phyloP scores from a whole-genome alignment of 2,329 filamentous ascomycete species.

The Rutstroemia sp. region DNA sequence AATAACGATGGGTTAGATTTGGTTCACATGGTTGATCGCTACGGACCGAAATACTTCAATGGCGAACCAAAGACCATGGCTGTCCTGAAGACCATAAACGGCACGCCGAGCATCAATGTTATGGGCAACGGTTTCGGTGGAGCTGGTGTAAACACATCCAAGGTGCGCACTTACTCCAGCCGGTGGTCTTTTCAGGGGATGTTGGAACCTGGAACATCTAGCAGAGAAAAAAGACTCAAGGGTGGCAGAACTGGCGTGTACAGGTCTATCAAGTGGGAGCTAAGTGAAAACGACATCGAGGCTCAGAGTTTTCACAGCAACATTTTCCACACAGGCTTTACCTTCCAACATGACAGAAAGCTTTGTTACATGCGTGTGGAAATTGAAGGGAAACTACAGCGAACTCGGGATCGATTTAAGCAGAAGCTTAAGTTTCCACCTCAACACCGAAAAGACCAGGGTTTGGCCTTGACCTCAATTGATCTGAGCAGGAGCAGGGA shows the following conservation, averaged over 20 bases:
- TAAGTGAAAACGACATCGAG: neutral
- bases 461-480: neutral
- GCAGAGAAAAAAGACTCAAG: neutral
- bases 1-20: neutral
- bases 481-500: neutral
- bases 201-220: neutral
- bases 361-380: neutral
- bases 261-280: neutral
- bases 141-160: neutral
- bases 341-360: neutral
- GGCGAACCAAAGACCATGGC: neutral
- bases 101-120: neutral
- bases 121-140: neutral
- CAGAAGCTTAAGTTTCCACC: neutral
- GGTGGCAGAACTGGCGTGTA: neutral
- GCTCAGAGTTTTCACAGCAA: neutral
- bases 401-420: neutral
- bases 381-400: neutral
- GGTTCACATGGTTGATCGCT: neutral
- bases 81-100: neutral
- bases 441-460: neutral
- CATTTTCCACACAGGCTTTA: neutral
- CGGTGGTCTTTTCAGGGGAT: neutral
- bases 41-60: neutral
- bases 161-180: neutral